These are phyloP conservation scores for Solanum bulbocastanum DNA, from an alignment of 257 asterid species.

Conservation along the genomic window DNA sequence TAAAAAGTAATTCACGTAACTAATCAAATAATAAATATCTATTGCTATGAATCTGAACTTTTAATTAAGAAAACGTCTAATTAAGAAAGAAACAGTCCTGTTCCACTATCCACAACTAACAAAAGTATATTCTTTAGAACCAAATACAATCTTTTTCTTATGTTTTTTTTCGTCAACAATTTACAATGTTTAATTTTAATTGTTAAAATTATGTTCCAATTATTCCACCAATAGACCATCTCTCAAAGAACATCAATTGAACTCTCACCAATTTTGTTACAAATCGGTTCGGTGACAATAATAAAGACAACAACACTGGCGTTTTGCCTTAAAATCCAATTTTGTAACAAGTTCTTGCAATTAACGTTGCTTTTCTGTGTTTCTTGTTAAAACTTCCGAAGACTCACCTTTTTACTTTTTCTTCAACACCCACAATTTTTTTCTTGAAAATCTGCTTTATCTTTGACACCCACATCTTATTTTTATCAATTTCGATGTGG, in stretches of 20 bases:
- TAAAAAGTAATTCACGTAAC: too few species aligned
- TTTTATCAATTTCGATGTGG: not conserved
- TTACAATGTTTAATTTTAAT: not conserved
- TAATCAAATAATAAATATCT: too few species aligned
- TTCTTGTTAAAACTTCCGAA: not conserved
- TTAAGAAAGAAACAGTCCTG: too few species aligned
- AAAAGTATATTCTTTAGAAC: not conserved
- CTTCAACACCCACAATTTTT: not conserved
- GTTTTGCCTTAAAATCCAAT: not conserved
- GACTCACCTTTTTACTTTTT: not conserved
- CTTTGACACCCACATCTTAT: not conserved
- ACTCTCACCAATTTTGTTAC: not conserved
- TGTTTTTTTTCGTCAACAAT: not conserved
- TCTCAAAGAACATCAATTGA: not conserved
- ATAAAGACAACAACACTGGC: too few species aligned
- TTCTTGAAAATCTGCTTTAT: not conserved
- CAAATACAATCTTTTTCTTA: not conserved
- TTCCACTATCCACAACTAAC: too few species aligned
- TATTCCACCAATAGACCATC: not conserved
- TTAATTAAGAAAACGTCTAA: too few species aligned
- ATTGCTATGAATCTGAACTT: too few species aligned
- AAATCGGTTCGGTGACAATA: not conserved
- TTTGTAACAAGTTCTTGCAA: not conserved
- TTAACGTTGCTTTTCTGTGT: not conserved
- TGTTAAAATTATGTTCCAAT: not conserved